These are phyloP conservation scores for Eucalyptus regnans DNA, from an alignment of 345 rosid species.

Conservation along the genomic window DNA sequence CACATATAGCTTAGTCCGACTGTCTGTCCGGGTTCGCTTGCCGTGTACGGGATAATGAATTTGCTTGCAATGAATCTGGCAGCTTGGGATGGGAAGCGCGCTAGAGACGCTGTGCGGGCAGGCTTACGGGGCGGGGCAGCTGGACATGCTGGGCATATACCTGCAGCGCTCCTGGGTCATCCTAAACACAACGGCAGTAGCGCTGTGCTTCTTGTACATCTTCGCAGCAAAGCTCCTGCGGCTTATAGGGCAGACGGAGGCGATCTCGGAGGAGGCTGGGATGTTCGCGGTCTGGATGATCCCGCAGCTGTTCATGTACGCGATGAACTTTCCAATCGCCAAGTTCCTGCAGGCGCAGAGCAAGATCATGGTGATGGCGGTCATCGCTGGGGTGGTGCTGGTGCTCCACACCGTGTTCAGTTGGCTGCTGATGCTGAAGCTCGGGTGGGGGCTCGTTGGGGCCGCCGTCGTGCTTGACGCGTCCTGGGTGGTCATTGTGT, in stretches of 20 bases:
- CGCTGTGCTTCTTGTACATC: constrained; percentile 44
- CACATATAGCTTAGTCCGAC: not conserved
- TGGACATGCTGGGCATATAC: constrained; percentile 82
- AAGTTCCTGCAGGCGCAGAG: constrained; percentile 89
- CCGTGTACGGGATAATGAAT: not conserved
- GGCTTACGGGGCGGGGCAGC: constrained; percentile 81
- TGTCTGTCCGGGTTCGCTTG: not conserved
- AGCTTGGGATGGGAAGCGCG: constrained; percentile 99
- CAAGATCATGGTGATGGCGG: constrained; percentile 82
- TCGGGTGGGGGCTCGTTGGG: constrained; percentile 66
- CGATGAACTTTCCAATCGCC: constrained; percentile 63
- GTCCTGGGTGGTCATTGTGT: constrained; percentile 59
- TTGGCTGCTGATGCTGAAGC: constrained; percentile 55
- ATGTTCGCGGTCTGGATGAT: constrained; percentile 66
- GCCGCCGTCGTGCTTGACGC: constrained; percentile 56
- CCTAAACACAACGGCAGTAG: constrained; percentile 40
- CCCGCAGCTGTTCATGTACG: constrained; percentile 78
- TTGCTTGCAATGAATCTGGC: not conserved
- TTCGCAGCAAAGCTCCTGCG: constrained; percentile 40
- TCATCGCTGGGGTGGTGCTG: constrained; percentile 41
- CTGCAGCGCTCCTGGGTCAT: constrained; percentile 93
- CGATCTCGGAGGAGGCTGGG: constrained; percentile 67
- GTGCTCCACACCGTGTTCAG: constrained; percentile 45
- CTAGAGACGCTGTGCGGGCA: constrained; percentile 94
- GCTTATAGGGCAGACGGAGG: constrained; percentile 57